Evolutionary conservation across 2,329 filamentous ascomycete species (phyloP), one percentile per base, ranked within the genome.

Genomic region (Zalaria obscura): DNA sequence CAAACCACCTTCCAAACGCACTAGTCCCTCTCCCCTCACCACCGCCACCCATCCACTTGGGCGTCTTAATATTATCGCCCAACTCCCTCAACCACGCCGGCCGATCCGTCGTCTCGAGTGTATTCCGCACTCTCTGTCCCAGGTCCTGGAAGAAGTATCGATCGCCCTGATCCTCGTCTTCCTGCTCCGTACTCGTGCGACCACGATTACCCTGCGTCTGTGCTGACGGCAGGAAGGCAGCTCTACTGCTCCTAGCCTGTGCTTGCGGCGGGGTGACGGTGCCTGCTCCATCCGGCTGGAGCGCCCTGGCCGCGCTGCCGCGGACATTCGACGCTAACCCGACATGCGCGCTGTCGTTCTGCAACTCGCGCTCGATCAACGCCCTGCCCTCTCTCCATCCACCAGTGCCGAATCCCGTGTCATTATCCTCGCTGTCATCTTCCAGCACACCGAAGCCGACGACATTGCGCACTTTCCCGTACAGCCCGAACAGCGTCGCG

Each of bases 351-450:
- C 63, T 66, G 39, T 51, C 51, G 28, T 41, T 47, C 55, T 73
- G 51, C 51, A 72, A 62, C 56, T 96, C 91, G 27, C 85, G 76
- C 48, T 94, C 85, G 47, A 98, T 93, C 27, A 98, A 72, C 39
- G 88, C 82, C 39, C 86, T 75, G 3, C 91, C 91, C 63, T 96
- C 91, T 37, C 88, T 77, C 91, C 89, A 96, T 1, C 80, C 81
- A 1, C 84, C 85, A 1, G 80, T 78, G 9, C 86, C 86, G 48
- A 81, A 86, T 3, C 74, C 75, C 3, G 68, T 68, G 5, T 70
- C 67, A 39, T 75, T 75, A 26, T 78, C 74, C 8, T 77, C 70
- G 9, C 82, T 80, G 33, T 88, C 83, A 31, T 86, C 83, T 35
- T 88, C 76, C 1, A 88, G 66, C 33, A 85, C 76, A 31, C 81